Conservation (phyloP, 768 basidiomycete genomes). For the Lentinula guzmanii region DNA sequence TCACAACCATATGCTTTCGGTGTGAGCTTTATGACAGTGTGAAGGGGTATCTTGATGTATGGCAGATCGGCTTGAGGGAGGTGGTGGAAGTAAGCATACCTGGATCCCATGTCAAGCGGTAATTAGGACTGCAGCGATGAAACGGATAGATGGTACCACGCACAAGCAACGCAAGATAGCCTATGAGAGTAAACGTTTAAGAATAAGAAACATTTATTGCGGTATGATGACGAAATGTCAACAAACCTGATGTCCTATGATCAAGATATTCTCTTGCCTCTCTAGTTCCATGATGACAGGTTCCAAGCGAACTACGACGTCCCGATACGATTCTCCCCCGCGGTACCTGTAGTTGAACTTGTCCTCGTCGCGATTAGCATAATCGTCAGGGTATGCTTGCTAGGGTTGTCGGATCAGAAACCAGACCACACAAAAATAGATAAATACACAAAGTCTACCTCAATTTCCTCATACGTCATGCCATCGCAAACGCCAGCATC, state of each 20-base stretch:
- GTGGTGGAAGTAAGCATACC: slow-evolving; percentile 96
- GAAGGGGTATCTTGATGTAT: slow-evolving; percentile 95
- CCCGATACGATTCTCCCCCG: slow-evolving; percentile 96
- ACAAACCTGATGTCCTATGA: slow-evolving; percentile 88
- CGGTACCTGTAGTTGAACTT: slow-evolving; percentile 99
- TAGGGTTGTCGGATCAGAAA: slow-evolving; percentile 21
- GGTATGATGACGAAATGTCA: background rate
- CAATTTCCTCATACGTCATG: slow-evolving; percentile 99
- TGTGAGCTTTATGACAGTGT: slow-evolving; percentile 97
- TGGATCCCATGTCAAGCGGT: slow-evolving; percentile 22
- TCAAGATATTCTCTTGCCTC: slow-evolving; percentile 93
- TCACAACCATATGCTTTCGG: slow-evolving; percentile 99
- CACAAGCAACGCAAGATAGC: slow-evolving; percentile 78
- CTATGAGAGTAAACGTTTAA: slow-evolving; percentile 23
- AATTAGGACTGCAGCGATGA: background rate
- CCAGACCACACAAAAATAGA: background rate
- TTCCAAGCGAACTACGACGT: slow-evolving; percentile 91
- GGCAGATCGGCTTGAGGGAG: slow-evolving; percentile 90
- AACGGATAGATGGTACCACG: slow-evolving; percentile 17
- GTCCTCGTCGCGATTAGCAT: slow-evolving; percentile 96
- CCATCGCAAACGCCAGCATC: slow-evolving; percentile 99
- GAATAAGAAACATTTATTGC: background rate
- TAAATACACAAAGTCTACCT: slow-evolving; percentile 41
- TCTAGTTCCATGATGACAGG: slow-evolving; percentile 99
- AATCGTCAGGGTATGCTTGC: slow-evolving; percentile 96